Base-by-base conservation (phyloP, 2,329 filamentous ascomycete genomes). In the Sordariomycetes sp. region DNA sequence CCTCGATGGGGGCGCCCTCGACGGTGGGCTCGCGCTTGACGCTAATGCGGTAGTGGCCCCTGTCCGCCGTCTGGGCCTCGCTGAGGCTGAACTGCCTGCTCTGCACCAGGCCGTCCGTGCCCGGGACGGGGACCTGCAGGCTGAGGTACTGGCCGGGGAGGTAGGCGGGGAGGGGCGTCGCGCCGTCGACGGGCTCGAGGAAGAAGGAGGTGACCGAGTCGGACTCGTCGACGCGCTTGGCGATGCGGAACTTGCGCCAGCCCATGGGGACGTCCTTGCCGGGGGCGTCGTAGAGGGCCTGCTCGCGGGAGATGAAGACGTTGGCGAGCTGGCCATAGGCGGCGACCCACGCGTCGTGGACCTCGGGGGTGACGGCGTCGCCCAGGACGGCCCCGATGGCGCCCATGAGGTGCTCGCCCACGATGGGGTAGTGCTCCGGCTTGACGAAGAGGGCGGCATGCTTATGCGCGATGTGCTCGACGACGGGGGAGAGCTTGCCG, bases 61-160 rank as follows among this genome's bases (percentile, higher is more conserved):
- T 36, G 53, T 76, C 74, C n/a, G 62, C 62, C 25, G 62, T 62
- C 3, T 76, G 74, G 2, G 71, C 75, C 63, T 87, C 82, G 64
- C 81, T 86, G 58, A 92, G 74, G 53, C 83, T 87, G 73, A 90
- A 92, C 72, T 92, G 88, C 57, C 88, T 74, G 58, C 82, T 81
- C 69, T 92, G 89, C 59, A 76, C 70, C 62, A 85, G 76, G n/a
- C 79, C 78, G 17, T 62, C 64, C 24, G 86, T 74, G 53, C 76
- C 73, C 0, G 84, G 80, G 0, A 90, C 76, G 52, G 77, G 72
- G 1, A 86, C 68, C 62, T 80, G 80, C 56, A 90, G 68, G 50
- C 81, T 85, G 65, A 90, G 77, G 65, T 90, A 91, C 69, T 90
- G 86, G 39, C 88, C 88, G 0, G 87, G 85, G 50, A 77, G 73